Evolutionary conservation across 2,329 filamentous ascomycete species (phyloP).

Genomic region (Seiridium unicorne): DNA sequence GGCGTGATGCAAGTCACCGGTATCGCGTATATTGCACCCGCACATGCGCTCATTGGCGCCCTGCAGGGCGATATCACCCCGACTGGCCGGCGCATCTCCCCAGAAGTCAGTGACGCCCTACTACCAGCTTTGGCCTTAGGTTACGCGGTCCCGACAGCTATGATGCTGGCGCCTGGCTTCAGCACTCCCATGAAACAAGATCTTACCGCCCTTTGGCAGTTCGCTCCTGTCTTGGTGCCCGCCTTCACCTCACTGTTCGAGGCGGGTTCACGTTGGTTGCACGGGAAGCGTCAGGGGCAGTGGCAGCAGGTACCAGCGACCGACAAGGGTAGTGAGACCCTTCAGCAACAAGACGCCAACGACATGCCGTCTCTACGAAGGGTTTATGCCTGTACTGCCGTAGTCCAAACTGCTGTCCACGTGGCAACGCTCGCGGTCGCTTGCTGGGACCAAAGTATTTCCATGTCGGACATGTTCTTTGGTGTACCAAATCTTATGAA

Average conservation of each 20-base stretch:
- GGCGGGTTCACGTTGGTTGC: neutral
- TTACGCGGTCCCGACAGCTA: constrained; percentile 14
- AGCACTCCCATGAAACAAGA: constrained; percentile 1
- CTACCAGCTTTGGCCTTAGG: constrained; percentile 14
- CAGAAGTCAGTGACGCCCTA: constrained; percentile 13
- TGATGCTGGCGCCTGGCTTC: constrained; percentile 9
- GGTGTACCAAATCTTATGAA: neutral
- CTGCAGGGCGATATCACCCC: constrained; percentile 5
- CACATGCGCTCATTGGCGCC: constrained; percentile 12
- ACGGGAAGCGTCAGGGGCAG: neutral
- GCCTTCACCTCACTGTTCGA: neutral
- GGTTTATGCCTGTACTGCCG: constrained; percentile 7
- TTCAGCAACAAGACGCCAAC: neutral
- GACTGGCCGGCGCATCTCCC: constrained; percentile 10
- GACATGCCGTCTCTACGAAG: constrained; percentile 11
- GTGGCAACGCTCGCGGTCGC: constrained; percentile 6
- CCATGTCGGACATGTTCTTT: constrained; percentile 1
- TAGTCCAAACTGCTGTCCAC: constrained; percentile 10
- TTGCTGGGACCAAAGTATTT: neutral
- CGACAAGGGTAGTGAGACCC: neutral
- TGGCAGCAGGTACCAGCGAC: neutral
- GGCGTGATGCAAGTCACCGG: constrained; percentile 12
- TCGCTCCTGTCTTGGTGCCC: constrained; percentile 11
- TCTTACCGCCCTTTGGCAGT: neutral
- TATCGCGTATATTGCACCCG: constrained; percentile 11